A percentile compares a stretch with the other conserved stretches of the same genome.
phyloP scores from a whole-genome alignment of 331 rosid genomes.

The Quercus tomentella region DNA sequence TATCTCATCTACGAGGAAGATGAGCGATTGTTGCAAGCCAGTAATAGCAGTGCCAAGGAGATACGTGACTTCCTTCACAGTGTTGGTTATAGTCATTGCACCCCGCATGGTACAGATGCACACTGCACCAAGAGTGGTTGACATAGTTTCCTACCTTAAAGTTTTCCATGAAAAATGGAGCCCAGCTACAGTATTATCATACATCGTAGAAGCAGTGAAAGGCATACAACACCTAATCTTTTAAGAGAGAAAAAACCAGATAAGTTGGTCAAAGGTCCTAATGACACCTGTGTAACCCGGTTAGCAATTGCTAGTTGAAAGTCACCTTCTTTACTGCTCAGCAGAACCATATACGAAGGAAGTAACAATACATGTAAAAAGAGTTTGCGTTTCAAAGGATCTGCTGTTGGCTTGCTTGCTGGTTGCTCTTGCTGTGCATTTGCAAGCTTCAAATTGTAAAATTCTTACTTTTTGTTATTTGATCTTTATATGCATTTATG shows the following conservation, averaged over 20 bases:
- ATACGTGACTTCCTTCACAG: slow-evolving; percentile 64
- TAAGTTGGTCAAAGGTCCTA: slow-evolving; percentile 1
- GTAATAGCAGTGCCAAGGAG: slow-evolving; percentile 77
- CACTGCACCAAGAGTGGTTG: slow-evolving; percentile 77
- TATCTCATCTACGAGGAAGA: slow-evolving; percentile 95
- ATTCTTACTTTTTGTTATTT: not conserved
- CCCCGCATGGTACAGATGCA: slow-evolving; percentile 88
- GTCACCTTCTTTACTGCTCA: not conserved
- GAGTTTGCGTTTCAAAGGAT: not conserved
- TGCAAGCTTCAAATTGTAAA: slow-evolving; percentile 8
- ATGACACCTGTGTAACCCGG: not conserved
- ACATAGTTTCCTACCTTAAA: slow-evolving; percentile 1
- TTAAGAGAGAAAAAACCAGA: not conserved
- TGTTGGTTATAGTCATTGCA: slow-evolving; percentile 80
- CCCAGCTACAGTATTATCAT: not conserved
- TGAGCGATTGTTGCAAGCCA: slow-evolving; percentile 76
- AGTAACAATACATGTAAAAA: not conserved
- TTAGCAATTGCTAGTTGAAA: slow-evolving; percentile 3
- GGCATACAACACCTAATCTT: not conserved
- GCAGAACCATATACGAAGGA: not conserved
- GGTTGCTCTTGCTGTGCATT: not conserved
- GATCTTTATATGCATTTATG: not conserved
- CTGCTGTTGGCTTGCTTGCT: not conserved
- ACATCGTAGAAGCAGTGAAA: not conserved
- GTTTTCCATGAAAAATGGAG: slow-evolving; percentile 12